Evolutionary conservation across 441 rosid species (phyloP).

Genomic region (Flueggea neowawraea): DNA sequence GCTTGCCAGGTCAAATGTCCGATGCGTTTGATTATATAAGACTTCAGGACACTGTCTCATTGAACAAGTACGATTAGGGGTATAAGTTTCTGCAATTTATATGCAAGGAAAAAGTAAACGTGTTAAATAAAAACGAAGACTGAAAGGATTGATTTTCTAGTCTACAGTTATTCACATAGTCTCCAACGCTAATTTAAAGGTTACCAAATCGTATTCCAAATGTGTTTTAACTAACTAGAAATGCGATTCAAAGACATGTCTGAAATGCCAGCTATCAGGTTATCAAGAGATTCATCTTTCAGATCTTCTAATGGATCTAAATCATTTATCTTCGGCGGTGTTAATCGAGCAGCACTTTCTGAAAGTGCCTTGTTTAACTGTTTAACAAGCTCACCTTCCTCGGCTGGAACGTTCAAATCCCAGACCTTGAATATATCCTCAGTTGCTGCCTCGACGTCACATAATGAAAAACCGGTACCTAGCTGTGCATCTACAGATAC

Average conservation of each 20-base stretch:
- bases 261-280: conserved; percentile 44
- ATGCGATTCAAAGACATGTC: conserved; percentile 45
- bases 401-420: conserved; percentile 48
- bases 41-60: no score
- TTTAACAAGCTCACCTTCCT: conserved; percentile 43
- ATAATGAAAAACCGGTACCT: conserved; percentile 13
- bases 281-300: conserved; percentile 35
- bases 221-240: background rate
- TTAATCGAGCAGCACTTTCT: conserved; percentile 19
- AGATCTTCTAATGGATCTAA: conserved; percentile 21
- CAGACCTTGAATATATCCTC: conserved; percentile 68
- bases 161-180: no score
- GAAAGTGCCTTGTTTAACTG: conserved; percentile 49
- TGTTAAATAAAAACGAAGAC: no score
- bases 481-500: conserved; percentile 15
- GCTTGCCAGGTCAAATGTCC: no score
- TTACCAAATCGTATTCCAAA: no score
- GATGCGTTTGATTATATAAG: no score
- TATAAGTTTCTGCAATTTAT: no score
- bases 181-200: no score
- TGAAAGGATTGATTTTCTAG: no score
- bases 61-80: no score
- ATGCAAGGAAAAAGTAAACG: no score
- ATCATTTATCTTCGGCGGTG: conserved; percentile 23
- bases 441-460: conserved; percentile 20